These are phyloP conservation scores for Starmerella kuoi DNA, from an alignment of 805 yeast species.

Conservation along the genomic window DNA sequence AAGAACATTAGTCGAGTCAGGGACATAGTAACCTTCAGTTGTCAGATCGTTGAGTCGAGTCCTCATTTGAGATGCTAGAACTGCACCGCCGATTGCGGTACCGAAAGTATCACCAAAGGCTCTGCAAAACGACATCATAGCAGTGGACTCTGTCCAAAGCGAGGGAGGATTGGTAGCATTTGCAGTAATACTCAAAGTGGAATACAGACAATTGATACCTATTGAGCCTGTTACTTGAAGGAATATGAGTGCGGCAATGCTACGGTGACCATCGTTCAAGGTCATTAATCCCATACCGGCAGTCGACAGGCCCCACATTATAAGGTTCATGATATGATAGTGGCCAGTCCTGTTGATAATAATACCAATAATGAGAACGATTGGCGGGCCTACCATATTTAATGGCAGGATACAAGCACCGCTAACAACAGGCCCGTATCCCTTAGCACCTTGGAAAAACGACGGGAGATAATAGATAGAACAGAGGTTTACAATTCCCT, in stretches of 20 bases:
- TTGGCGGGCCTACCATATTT: slow-evolving; percentile 32
- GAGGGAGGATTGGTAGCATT: slow-evolving; percentile 26
- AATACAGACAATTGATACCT: slow-evolving; percentile 37
- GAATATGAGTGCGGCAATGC: slow-evolving; percentile 33
- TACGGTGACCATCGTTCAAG: slow-evolving; percentile 31
- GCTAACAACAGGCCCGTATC: slow-evolving; percentile 34
- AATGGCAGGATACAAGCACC: slow-evolving; percentile 38
- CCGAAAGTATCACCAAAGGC: slow-evolving; percentile 27
- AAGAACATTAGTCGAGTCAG: slow-evolving; percentile 20
- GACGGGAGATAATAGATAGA: slow-evolving; percentile 32
- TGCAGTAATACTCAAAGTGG: slow-evolving; percentile 28
- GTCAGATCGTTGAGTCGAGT: slow-evolving; percentile 9
- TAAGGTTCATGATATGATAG: slow-evolving; percentile 33
- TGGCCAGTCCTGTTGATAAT: slow-evolving; percentile 31
- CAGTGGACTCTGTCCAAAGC: slow-evolving; percentile 25
- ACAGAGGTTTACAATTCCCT: slow-evolving; percentile 31
- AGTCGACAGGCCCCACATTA: slow-evolving; percentile 31
- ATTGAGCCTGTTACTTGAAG: slow-evolving; percentile 37
- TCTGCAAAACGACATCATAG: slow-evolving; percentile 26
- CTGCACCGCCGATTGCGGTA: slow-evolving; percentile 28
- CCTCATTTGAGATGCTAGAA: slow-evolving; percentile 23
- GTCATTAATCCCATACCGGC: slow-evolving; percentile 37
- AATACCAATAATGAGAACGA: slow-evolving; percentile 32
- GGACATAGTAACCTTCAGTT: slow-evolving; percentile 7
- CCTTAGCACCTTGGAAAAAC: slow-evolving; percentile 40